phyloP scores from a whole-genome alignment of 352 stramenopile species.

The Pythium folliculosum region DNA sequence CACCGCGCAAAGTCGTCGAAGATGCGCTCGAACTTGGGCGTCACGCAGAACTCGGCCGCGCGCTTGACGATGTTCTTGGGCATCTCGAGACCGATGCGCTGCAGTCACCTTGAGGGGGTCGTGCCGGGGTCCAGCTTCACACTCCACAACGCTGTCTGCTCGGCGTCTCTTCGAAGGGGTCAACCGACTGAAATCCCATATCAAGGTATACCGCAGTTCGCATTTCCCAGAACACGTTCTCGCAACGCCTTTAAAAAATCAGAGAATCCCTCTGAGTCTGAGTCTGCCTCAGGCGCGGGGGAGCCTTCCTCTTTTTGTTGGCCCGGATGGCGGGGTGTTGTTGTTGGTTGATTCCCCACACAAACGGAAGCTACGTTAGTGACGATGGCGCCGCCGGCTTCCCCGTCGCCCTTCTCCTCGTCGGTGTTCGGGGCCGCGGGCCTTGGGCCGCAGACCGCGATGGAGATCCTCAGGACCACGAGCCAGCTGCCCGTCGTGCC shows the following conservation, averaged over 20 bases:
- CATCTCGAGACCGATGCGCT: conserved; percentile 27
- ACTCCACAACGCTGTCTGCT: neutral
- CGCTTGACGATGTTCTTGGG: conserved; percentile 60
- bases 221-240: neutral
- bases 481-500: conserved; percentile 44
- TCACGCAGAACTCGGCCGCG: conserved; percentile 67
- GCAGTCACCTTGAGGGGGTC: neutral
- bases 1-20: conserved; percentile 80
- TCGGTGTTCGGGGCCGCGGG: conserved; percentile 24
- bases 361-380: neutral
- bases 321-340: neutral
- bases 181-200: neutral
- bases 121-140: neutral
- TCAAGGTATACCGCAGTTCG: neutral
- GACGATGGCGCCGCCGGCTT: conserved; percentile 11
- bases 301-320: conserved; percentile 3
- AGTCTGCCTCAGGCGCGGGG: neutral
- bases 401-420: conserved; percentile 1
- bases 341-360: neutral
- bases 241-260: too few species aligned
- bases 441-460: conserved; percentile 29
- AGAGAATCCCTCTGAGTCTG: too few species aligned
- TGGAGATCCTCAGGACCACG: conserved; percentile 52
- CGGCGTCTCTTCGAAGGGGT: neutral
- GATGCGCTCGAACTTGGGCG: conserved; percentile 72